A percentile compares a stretch with the other conserved stretches of the same genome.
Conservation (phyloP, 1,139 yeast species). For the Suhomyces maxii region DNA sequence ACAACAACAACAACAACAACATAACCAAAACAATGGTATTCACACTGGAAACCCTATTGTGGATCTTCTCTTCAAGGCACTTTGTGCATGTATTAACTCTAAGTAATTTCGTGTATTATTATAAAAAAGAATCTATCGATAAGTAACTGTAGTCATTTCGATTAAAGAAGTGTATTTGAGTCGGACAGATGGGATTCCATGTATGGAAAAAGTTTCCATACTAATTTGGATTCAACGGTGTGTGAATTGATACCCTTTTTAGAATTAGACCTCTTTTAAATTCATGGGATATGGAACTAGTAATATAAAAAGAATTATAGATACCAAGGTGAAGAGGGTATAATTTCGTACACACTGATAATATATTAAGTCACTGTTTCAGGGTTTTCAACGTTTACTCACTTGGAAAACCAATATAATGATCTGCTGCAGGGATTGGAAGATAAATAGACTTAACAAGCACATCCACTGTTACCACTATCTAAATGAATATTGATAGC, state of each 20-base stretch:
- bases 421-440: no score
- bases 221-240: no score
- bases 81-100: conserved; percentile 33
- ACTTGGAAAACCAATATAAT: no score
- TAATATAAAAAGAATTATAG: conserved; percentile 5
- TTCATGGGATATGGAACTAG: not conserved
- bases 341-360: no score
- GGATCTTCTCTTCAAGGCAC: conserved; percentile 31
- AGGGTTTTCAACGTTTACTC: no score
- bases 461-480: conserved; percentile 70
- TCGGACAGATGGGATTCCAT: not conserved
- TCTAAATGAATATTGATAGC: conserved; percentile 94
- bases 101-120: conserved; percentile 8
- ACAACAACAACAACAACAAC: conserved; percentile 23
- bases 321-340: not conserved
- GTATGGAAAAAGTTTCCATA: no score
- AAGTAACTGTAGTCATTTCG: not conserved
- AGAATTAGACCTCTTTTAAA: no score
- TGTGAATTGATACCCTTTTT: no score
- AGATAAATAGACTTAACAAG: conserved; percentile 47
- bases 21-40: conserved; percentile 25
- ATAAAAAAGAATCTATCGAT: not conserved
- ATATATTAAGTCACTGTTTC: no score
- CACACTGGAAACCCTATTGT: conserved; percentile 33
- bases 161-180: not conserved